These are phyloP conservation scores for Microcos paniculata DNA, from an alignment of 345 rosid species.

Conservation along the genomic window DNA sequence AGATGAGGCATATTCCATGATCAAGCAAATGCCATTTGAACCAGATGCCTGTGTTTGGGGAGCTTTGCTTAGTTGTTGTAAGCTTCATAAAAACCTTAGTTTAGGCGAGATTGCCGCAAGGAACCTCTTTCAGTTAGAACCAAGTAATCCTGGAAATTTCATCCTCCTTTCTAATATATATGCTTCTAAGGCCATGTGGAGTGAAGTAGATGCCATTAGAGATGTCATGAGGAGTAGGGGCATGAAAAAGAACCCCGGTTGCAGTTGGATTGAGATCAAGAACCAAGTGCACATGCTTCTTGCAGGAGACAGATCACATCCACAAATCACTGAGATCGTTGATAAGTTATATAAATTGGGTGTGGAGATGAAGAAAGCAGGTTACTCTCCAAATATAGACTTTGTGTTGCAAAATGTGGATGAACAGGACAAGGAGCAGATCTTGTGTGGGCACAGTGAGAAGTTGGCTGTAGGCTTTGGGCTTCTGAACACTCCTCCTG, in stretches of 20 bases:
- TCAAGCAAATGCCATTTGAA: conserved; percentile 58
- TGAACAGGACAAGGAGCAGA: conserved; percentile 56
- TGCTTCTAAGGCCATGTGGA: conserved; percentile 58
- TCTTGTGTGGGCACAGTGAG: conserved; percentile 62
- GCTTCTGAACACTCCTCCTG: conserved; percentile 49
- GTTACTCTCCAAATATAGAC: conserved; percentile 31
- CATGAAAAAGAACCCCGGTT: conserved; percentile 67
- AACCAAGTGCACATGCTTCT: conserved; percentile 47
- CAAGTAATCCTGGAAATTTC: conserved; percentile 57
- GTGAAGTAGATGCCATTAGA: conserved; percentile 44
- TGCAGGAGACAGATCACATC: conserved; percentile 46
- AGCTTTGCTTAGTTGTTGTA: conserved; percentile 74
- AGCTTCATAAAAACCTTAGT: conserved; percentile 35
- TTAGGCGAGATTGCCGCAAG: conserved; percentile 54
- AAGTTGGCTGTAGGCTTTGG: conserved; percentile 59
- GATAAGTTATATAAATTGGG: conserved; percentile 40
- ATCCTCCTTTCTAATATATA: conserved; percentile 65
- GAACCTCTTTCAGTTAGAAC: conserved; percentile 51
- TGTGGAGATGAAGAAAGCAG: conserved; percentile 38
- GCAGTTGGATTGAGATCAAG: conserved; percentile 67
- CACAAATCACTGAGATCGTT: conserved; percentile 30
- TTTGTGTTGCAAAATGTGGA: conserved; percentile 44
- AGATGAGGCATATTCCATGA: conserved; percentile 59
- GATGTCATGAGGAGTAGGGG: conserved; percentile 55
- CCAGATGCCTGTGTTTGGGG: conserved; percentile 82